Base-by-base conservation (phyloP, 2,329 filamentous ascomycete genomes). In the Fusarium luffae region DNA sequence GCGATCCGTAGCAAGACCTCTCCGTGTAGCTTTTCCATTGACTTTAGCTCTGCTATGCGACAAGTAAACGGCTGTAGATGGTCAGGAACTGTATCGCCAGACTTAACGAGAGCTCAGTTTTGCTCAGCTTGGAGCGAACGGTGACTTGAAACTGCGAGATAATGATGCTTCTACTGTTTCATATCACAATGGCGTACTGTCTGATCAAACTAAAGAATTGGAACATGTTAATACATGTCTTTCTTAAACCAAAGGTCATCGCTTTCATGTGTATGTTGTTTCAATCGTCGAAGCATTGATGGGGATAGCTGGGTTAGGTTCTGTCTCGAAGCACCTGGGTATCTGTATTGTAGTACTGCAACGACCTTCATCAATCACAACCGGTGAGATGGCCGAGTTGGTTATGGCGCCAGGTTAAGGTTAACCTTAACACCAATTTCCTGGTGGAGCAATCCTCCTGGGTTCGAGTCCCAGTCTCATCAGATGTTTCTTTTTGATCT, bases 401-500 rank as follows among this genome's bases (percentile, higher is more conserved):
- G 76, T 78, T 77, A 78, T 78, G 76, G 76, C 76, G 76, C 65
- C 75, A 78, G 75, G 76, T 78, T 78, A 77, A 78, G 76, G 76
- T 72, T 19, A 74, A 74, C 72, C 74, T 76, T 72, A 72, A 74
- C 68, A 73, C 70, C 27, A 46, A 47, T 63, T 71, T 78, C 76
- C 75, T 78, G 75, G 63, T 77, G 76, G 76, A 77, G 76, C 74
- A 77, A 77, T 77, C 76, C 76, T 77, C 76, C 75, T 77, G 76
- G 76, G 76, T 78, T 78, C 76, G 73, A 78, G 75, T 78, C 76
- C 76, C 75, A 76, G 75, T 78, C 76, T 76, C 70, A 73, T 78
- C 75, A 74, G 27, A 18, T 1, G 2, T 4, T 43, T 54, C 16
- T 43, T 59, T 59, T 68, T 56, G 54, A 0, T 8, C n/a, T 25